A percentile compares a stretch with the other conserved stretches of the same genome.
These are phyloP conservation scores for Entophlyctis luteolus DNA, from an alignment of 192 early-diverging fungal species.

Conservation along the genomic window DNA sequence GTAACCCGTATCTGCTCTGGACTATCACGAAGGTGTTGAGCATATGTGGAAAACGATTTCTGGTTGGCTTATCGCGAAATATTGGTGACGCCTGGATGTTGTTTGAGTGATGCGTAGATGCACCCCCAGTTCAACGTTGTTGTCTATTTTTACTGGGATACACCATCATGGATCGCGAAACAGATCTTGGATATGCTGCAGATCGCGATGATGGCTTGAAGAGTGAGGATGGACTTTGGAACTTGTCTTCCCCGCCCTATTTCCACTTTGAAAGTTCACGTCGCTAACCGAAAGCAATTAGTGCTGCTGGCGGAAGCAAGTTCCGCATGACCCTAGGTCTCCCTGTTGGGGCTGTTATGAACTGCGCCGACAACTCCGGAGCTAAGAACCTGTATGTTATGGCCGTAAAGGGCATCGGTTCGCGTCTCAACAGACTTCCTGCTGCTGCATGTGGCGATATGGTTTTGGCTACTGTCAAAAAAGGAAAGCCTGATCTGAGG, in stretches of 20 bases:
- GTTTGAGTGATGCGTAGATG: too few species aligned
- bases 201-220: not conserved
- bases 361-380: slow-evolving; percentile 99
- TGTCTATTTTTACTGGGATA: too few species aligned
- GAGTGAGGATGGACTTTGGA: not conserved
- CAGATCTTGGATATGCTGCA: too few species aligned
- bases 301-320: slow-evolving; percentile 77
- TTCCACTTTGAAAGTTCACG: too few species aligned
- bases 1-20: too few species aligned
- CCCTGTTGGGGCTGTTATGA: slow-evolving; percentile 92
- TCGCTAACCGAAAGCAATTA: too few species aligned
- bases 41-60: too few species aligned
- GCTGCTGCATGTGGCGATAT: slow-evolving; percentile 98
- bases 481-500: slow-evolving; percentile 99
- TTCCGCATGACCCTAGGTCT: slow-evolving; percentile 99
- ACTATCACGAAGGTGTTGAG: too few species aligned
- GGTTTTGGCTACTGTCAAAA: slow-evolving; percentile 98
- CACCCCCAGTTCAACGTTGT: too few species aligned
- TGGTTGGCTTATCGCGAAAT: too few species aligned
- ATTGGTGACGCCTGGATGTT: too few species aligned
- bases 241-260: not conserved
- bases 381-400: slow-evolving; percentile 99
- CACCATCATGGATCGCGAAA: too few species aligned
- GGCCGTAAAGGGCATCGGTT: slow-evolving; percentile 92
- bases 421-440: slow-evolving; percentile 93